These are phyloP conservation scores for Pseudocercospora ulei DNA, from an alignment of 2,329 filamentous ascomycete species.

Conservation along the genomic window DNA sequence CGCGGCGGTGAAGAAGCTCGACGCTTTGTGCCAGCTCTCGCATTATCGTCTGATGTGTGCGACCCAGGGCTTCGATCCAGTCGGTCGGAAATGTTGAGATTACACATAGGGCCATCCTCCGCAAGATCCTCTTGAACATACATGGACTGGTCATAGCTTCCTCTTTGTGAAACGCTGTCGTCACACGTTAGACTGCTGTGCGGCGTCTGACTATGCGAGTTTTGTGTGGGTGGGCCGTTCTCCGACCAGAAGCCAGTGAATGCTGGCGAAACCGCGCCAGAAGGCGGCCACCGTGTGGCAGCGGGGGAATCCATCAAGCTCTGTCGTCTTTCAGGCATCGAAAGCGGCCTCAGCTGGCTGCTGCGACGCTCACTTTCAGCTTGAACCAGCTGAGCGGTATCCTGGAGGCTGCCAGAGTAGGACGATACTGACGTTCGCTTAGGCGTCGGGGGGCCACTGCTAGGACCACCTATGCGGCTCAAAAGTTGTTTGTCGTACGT, in stretches of 20 bases:
- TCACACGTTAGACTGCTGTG: slow-evolving; percentile 37
- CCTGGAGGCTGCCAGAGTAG: slow-evolving; percentile 24
- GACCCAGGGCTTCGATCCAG: slow-evolving; percentile 36
- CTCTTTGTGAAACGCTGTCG: slow-evolving; percentile 47
- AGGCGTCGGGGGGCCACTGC: slow-evolving; percentile 45
- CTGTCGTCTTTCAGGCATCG: slow-evolving; percentile 38
- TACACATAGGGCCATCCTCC: slow-evolving; percentile 46
- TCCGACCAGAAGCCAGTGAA: slow-evolving; percentile 40
- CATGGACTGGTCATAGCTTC: slow-evolving; percentile 53
- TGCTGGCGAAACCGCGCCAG: slow-evolving; percentile 39
- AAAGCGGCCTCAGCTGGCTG: slow-evolving; percentile 39
- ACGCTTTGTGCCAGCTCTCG: slow-evolving; percentile 52
- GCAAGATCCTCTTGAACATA: slow-evolving; percentile 46
- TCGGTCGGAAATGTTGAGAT: slow-evolving; percentile 48
- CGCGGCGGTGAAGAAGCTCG: slow-evolving; percentile 55
- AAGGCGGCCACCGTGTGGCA: slow-evolving; percentile 35
- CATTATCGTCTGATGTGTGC: slow-evolving; percentile 36
- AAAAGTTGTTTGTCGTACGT: slow-evolving; percentile 54
- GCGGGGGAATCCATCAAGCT: slow-evolving; percentile 36
- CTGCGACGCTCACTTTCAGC: slow-evolving; percentile 37
- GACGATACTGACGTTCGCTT: slow-evolving; percentile 37
- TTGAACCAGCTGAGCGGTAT: slow-evolving; percentile 33
- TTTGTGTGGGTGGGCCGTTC: slow-evolving; percentile 24
- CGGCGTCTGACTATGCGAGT: slow-evolving; percentile 30
- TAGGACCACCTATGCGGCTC: slow-evolving; percentile 50